Evolutionary conservation across 2,329 filamentous ascomycete genomes (phyloP).

Genomic region (Lojkania enalia): DNA sequence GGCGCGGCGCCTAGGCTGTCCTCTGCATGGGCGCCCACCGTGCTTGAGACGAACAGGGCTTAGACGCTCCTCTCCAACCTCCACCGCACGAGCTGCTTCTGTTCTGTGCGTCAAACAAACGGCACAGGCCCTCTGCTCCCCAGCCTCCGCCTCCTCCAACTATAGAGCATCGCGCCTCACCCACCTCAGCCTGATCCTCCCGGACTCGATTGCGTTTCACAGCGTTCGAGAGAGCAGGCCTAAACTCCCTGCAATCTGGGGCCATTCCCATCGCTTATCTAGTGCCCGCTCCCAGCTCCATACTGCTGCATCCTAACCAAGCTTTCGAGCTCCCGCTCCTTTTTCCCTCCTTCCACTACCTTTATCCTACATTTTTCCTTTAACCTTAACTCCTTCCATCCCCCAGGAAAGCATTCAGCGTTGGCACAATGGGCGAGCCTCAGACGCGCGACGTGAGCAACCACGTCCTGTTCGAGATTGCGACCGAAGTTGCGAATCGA

Average conservation of each 20-base stretch:
- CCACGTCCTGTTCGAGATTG: constrained; percentile 94
- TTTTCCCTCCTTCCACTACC: neutral
- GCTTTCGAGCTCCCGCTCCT: constrained; percentile 16
- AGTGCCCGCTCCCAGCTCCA: constrained; percentile 24
- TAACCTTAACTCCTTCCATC: neutral
- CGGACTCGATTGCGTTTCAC: constrained; percentile 17
- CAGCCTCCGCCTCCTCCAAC: constrained; percentile 13
- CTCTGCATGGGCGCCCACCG: too few relatives aligned
- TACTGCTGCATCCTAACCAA: constrained; percentile 32
- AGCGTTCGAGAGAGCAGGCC: constrained; percentile 11
- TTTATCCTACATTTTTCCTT: constrained; percentile 12
- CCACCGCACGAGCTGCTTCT: constrained; percentile 17
- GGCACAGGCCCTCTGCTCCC: constrained; percentile 7
- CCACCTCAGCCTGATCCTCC: constrained; percentile 1
- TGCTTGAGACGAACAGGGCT: too few relatives aligned
- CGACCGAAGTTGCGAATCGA: constrained; percentile 96
- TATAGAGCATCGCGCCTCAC: constrained; percentile 16
- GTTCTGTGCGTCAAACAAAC: constrained; percentile 7
- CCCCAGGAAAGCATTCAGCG: constrained; percentile 9
- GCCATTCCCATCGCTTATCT: constrained; percentile 30
- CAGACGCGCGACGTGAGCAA: constrained; percentile 76
- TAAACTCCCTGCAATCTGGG: constrained; percentile 18
- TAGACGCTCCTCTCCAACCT: constrained; percentile 17
- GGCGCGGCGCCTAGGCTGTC: neutral
- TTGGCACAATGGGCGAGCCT: constrained; percentile 33